These are phyloP conservation scores for Gracilaria domingensis DNA, from an alignment of 23 red algal species.

Conservation along the genomic window DNA sequence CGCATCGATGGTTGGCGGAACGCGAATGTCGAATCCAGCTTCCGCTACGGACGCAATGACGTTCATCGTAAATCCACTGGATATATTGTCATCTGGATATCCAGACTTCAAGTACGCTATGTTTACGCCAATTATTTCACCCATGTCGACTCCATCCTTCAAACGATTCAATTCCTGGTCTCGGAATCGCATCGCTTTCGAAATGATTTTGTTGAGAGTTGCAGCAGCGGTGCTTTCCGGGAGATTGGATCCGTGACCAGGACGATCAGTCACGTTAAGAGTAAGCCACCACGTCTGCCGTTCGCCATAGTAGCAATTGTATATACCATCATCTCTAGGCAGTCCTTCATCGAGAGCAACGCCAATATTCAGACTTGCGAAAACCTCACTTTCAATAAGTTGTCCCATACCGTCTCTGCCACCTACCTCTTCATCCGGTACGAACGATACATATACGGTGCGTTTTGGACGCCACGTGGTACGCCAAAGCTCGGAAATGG, in stretches of 20 bases:
- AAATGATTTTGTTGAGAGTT: slow-evolving; percentile 59
- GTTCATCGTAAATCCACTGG: slow-evolving; percentile 81
- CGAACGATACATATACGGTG: slow-evolving; percentile 73
- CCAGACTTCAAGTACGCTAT: slow-evolving; percentile 74
- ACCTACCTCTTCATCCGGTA: slow-evolving; percentile 98
- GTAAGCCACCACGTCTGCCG: slow-evolving; percentile 87
- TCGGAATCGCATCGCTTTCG: slow-evolving; percentile 51
- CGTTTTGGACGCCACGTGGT: slow-evolving; percentile 67
- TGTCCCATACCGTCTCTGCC: slow-evolving; percentile 89
- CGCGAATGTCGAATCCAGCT: slow-evolving; percentile 92
- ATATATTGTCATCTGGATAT: slow-evolving; percentile 24
- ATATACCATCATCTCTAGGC: slow-evolving; percentile 35
- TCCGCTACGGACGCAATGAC: slow-evolving; percentile 83
- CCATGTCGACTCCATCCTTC: slow-evolving; percentile 50
- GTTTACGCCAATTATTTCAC: slow-evolving; percentile 85
- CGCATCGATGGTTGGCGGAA: slow-evolving; percentile 71
- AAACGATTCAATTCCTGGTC: slow-evolving; percentile 12
- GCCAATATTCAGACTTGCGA: slow-evolving; percentile 49
- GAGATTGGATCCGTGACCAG: slow-evolving; percentile 91
- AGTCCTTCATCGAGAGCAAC: slow-evolving; percentile 93
- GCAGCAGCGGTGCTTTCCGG: slow-evolving; percentile 76
- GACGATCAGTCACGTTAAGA: slow-evolving; percentile 56
- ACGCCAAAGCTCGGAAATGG: slow-evolving; percentile 54
- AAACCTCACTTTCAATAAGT: slow-evolving; percentile 61
- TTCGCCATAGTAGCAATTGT: slow-evolving; percentile 88